Conservation (phyloP, 2,329 filamentous ascomycete genomes). For the Dryadomyces sulphureus region DNA sequence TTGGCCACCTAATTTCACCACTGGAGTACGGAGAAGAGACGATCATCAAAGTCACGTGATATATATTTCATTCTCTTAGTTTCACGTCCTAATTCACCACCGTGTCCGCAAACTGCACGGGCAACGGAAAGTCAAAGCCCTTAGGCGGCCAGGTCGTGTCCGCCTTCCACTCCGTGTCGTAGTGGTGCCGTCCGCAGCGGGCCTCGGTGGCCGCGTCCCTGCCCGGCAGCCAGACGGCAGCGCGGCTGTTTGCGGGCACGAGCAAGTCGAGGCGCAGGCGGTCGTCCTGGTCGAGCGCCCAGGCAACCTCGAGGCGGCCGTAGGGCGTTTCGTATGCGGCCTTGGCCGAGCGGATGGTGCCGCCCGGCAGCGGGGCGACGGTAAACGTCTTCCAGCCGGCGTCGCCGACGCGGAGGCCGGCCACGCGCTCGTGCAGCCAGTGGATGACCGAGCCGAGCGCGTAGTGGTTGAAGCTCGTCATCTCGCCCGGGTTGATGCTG, state of each 20-base stretch:
- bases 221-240: conserved; percentile 7
- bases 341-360: conserved; percentile 11
- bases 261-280: conserved; percentile 5
- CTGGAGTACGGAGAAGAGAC: too few species aligned
- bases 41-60: background rate
- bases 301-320: conserved; percentile 16
- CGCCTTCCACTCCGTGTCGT: conserved; percentile 3
- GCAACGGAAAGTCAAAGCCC: background rate
- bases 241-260: conserved; percentile 9
- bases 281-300: conserved; percentile 12
- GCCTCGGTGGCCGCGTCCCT: background rate
- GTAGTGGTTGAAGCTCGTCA: conserved; percentile 28
- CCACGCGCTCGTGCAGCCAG: conserved; percentile 22
- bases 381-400: conserved; percentile 18
- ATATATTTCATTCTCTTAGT: background rate
- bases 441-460: conserved; percentile 22
- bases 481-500: conserved; percentile 20
- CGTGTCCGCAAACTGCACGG: too few species aligned
- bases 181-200: conserved; percentile 7
- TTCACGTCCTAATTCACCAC: too few species aligned
- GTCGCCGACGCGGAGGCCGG: conserved; percentile 15
- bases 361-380: conserved; percentile 17
- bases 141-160: conserved; percentile 7
- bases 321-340: conserved; percentile 18
- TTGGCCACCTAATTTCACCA: too few species aligned